phyloP scores from a whole-genome alignment of 306 rosid species.

The Sindora glabra region DNA sequence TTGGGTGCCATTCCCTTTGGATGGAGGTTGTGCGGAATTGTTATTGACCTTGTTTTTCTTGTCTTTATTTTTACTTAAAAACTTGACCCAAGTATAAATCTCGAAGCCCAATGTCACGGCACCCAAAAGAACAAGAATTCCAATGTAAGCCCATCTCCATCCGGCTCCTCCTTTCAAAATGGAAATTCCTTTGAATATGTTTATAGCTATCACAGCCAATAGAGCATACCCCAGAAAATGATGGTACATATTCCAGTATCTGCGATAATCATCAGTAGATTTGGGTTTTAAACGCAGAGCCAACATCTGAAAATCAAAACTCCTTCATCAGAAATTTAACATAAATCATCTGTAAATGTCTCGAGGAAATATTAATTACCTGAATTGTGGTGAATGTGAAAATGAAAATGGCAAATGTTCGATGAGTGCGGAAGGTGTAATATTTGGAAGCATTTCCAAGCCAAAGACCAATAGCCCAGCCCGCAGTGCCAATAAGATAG shows the following conservation, averaged over 20 bases:
- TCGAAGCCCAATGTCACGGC: constrained; percentile 31
- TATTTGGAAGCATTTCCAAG: constrained; percentile 57
- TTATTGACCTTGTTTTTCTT: too few species aligned
- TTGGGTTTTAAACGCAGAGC: constrained; percentile 49
- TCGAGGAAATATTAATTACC: constrained; percentile 11
- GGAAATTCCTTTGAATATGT: constrained; percentile 65
- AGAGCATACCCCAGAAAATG: constrained; percentile 74
- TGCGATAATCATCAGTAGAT: constrained; percentile 37
- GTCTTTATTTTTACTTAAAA: not conserved
- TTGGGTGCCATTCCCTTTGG: too few species aligned
- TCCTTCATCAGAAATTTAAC: not conserved
- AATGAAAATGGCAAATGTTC: constrained; percentile 40
- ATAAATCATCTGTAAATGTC: too few species aligned
- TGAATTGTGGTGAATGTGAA: constrained; percentile 62
- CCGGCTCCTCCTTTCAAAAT: constrained; percentile 38
- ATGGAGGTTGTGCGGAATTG: too few species aligned
- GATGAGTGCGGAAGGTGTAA: constrained; percentile 49
- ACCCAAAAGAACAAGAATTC: constrained; percentile 36
- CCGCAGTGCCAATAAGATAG: constrained; percentile 40
- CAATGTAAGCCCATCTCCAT: constrained; percentile 55
- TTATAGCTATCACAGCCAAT: constrained; percentile 31
- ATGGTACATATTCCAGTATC: constrained; percentile 86
- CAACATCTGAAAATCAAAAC: constrained; percentile 39
- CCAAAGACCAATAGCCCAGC: constrained; percentile 64
- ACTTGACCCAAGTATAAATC: constrained; percentile 42